A percentile compares a stretch with the other conserved stretches of the same genome.
Conservation (phyloP, 2,329 filamentous ascomycete species). For the Mycocentrospora acerina region DNA sequence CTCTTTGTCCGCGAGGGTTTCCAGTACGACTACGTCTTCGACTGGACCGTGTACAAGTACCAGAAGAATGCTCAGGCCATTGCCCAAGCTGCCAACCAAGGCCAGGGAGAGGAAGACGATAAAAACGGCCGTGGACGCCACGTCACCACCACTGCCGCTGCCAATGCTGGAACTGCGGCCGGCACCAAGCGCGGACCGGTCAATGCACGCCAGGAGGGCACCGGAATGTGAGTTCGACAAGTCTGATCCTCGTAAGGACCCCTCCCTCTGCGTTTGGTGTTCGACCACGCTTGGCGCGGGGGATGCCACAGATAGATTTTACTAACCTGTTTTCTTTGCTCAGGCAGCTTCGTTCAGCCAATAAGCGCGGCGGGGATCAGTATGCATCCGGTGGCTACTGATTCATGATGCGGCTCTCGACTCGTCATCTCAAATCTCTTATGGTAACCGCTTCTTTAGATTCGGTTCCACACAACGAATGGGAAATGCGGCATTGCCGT, state of each 20-base stretch:
- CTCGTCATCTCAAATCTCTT: conserved; percentile 46
- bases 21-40: conserved; percentile 99
- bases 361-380: conserved; percentile 53
- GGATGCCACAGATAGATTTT: conserved; percentile 55
- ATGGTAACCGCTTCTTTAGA: conserved; percentile 34
- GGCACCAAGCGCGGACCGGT: conserved; percentile 70
- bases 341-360: conserved; percentile 56
- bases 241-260: conserved; percentile 84
- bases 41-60: conserved; percentile 99
- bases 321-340: conserved; percentile 47
- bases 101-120: conserved; percentile 71
- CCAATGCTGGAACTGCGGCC: conserved; percentile 63
- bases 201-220: conserved; percentile 79
- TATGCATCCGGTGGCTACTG: conserved; percentile 52
- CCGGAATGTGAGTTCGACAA: conserved; percentile 92
- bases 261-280: conserved; percentile 83
- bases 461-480: conserved; percentile 38
- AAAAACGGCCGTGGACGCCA: conserved; percentile 64
- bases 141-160: conserved; percentile 63
- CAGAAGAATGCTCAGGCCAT: conserved; percentile 98
- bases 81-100: conserved; percentile 72
- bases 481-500: conserved; percentile 50
- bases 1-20: conserved; percentile 98
- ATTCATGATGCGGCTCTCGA: conserved; percentile 45
- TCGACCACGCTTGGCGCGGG: conserved; percentile 72